These are phyloP conservation scores for Pholiota adiposa DNA, from an alignment of 1,284 basidiomycete genomes.

Conservation along the genomic window DNA sequence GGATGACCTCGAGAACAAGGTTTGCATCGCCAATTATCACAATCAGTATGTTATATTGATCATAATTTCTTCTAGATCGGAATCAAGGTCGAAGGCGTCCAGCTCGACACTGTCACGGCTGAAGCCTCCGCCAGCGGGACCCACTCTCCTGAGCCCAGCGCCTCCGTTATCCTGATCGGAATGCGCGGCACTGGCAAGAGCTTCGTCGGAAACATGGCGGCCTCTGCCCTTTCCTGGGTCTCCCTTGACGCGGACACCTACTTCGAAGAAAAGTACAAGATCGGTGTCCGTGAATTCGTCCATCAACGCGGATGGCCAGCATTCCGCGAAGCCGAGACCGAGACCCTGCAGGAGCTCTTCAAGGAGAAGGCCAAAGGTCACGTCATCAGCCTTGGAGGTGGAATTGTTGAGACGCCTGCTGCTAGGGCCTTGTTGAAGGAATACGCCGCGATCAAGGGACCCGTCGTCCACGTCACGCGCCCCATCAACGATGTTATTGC, in stretches of 20 bases:
- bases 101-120: slow-evolving; percentile 57
- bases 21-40: slow-evolving; percentile 32
- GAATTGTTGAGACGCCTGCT: slow-evolving; percentile 87
- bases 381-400: slow-evolving; percentile 93
- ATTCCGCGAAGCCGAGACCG: slow-evolving; percentile 47
- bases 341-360: slow-evolving; percentile 63
- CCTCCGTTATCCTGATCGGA: slow-evolving; percentile 87
- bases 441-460: slow-evolving; percentile 60
- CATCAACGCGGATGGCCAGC: slow-evolving; percentile 56
- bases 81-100: slow-evolving; percentile 86
- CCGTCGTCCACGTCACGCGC: slow-evolving; percentile 49
- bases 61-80: slow-evolving; percentile 67
- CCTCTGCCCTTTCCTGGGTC: slow-evolving; percentile 73
- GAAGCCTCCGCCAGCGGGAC: slow-evolving; percentile 48
- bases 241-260: slow-evolving; percentile 89
- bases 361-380: slow-evolving; percentile 60
- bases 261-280: slow-evolving; percentile 71
- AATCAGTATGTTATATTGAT: neutral
- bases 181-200: slow-evolving; percentile 99
- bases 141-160: slow-evolving; percentile 44
- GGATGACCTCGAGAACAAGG: slow-evolving; percentile 97
- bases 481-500: slow-evolving; percentile 50
- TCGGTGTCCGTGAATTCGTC: slow-evolving; percentile 80
- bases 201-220: slow-evolving; percentile 83
- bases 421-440: slow-evolving; percentile 74